phyloP scores from a whole-genome alignment of 176 grass and related monocot species.

The Urochloa ruziziensis region DNA sequence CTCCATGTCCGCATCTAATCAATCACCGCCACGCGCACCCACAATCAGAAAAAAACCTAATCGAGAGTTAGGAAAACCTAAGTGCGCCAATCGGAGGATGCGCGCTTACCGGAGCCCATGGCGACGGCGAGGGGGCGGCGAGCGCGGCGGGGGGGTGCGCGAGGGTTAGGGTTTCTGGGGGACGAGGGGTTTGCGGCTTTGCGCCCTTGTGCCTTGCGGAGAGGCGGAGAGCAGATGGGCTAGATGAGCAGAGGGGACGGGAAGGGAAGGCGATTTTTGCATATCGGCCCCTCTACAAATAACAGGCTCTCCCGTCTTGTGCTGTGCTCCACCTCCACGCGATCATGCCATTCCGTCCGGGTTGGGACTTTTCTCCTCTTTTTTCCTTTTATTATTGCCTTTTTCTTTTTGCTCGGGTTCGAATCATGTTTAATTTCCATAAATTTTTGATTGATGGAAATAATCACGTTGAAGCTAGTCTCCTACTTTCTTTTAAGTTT shows the following conservation, averaged over 20 bases:
- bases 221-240: not conserved
- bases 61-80: not conserved
- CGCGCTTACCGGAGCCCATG: slow-evolving; percentile 70
- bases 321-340: no score
- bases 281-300: slow-evolving; percentile 1
- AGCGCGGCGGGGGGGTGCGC: not conserved
- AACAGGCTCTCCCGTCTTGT: not conserved
- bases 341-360: not conserved
- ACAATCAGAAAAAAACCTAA: slow-evolving; percentile 7
- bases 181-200: slow-evolving; percentile 20
- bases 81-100: not conserved
- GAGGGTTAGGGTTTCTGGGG: slow-evolving; percentile 42
- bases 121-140: not conserved
- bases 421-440: not conserved
- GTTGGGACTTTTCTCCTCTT: not conserved
- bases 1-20: slow-evolving; percentile 96
- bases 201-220: not conserved
- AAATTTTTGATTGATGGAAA: not conserved
- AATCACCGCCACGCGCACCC: not conserved
- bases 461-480: not conserved
- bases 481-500: not conserved
- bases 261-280: not conserved
- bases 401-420: not conserved
- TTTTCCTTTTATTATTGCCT: not conserved
- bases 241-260: not conserved